phyloP scores from a whole-genome alignment of 192 early-diverging fungal genomes.

The Phlyctochytrium planicorne region DNA sequence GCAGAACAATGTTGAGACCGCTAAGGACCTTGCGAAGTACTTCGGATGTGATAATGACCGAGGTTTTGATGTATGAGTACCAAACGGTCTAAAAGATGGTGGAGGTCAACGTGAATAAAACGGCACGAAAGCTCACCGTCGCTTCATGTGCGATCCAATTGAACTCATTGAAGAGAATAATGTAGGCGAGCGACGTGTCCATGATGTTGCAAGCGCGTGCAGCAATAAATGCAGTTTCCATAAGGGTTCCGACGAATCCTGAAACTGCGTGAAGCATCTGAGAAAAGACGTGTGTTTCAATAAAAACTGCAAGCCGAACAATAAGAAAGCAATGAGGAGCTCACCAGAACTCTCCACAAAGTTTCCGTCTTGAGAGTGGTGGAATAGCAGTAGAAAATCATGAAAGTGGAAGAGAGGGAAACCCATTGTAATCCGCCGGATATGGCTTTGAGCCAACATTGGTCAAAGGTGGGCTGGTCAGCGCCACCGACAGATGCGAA shows the following conservation, averaged over 20 bases:
- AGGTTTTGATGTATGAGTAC: constrained; percentile 23
- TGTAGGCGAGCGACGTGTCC: background rate
- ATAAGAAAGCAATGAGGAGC: too few species aligned
- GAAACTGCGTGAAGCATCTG: constrained; percentile 23
- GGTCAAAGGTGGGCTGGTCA: too few species aligned
- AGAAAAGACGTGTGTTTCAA: too few species aligned
- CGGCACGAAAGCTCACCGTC: background rate
- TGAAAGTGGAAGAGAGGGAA: too few species aligned
- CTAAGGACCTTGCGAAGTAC: background rate
- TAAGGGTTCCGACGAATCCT: constrained; percentile 20
- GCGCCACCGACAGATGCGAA: too few species aligned
- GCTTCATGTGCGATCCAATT: constrained; percentile 30
- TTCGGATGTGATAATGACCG: background rate
- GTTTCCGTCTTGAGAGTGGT: too few species aligned
- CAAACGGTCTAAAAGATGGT: constrained; percentile 12
- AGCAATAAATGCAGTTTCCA: constrained; percentile 24
- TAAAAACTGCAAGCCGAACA: too few species aligned
- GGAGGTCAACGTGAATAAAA: background rate
- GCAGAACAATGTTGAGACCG: constrained; percentile 21
- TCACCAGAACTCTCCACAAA: too few species aligned
- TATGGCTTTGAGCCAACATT: too few species aligned
- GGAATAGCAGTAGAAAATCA: too few species aligned
- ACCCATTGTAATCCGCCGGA: too few species aligned
- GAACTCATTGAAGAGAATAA: constrained; percentile 29
- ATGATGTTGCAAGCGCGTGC: constrained; percentile 7